phyloP scores from a whole-genome alignment of 257 asterid genomes.

The Solanum neorickii region DNA sequence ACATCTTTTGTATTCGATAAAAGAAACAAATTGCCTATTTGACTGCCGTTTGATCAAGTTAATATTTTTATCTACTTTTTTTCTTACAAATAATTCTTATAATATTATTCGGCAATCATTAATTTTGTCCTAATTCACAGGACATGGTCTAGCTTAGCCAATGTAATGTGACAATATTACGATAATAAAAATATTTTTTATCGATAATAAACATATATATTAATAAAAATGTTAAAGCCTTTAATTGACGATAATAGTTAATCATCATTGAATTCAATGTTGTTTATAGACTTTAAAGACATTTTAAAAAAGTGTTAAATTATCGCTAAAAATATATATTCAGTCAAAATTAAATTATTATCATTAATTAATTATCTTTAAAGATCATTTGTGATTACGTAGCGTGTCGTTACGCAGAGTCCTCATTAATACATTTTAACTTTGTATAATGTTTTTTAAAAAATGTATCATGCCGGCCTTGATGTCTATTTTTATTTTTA shows the following conservation, averaged over 20 bases:
- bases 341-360: too few relatives aligned
- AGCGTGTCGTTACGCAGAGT: not conserved
- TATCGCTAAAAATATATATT: too few relatives aligned
- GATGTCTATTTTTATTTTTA: not conserved
- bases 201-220: too few relatives aligned
- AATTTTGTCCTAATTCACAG: not conserved
- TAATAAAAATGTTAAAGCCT: too few relatives aligned
- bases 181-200: too few relatives aligned
- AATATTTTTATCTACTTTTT: not conserved
- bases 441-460: not conserved
- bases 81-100: not conserved
- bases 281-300: accelerated
- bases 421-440: not conserved
- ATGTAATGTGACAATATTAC: not conserved
- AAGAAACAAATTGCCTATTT: not conserved
- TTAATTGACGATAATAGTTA: accelerated
- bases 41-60: not conserved
- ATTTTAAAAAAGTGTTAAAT: too few relatives aligned
- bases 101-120: not conserved
- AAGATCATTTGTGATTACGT: too few relatives aligned
- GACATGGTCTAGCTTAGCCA: not conserved
- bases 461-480: not conserved
- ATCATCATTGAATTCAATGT: too few relatives aligned
- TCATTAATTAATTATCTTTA: too few relatives aligned
- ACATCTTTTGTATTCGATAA: not conserved